Percentiles rank a stretch among this genome's conserved stretches.
Conservation (phyloP, 495 filamentous ascomycete species). For the Sordaria brevicollis region DNA sequence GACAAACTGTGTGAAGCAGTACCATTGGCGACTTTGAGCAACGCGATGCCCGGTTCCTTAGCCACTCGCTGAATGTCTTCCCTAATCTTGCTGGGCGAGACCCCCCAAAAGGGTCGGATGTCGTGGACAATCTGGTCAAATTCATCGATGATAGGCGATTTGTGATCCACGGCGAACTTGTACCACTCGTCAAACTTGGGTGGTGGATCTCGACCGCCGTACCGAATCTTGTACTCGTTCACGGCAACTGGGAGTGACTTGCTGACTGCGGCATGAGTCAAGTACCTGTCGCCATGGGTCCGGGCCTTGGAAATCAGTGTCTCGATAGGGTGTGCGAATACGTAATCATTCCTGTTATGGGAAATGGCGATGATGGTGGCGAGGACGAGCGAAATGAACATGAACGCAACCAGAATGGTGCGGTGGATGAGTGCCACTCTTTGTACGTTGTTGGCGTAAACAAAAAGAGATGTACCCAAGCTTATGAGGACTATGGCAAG, state of each 20-base stretch:
- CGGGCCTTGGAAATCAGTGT: conserved; percentile 41
- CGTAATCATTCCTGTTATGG: conserved; percentile 3
- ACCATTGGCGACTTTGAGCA: conserved; percentile 40
- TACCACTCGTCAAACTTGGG: conserved; percentile 65
- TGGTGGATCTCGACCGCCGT: conserved; percentile 48
- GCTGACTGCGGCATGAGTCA: conserved; percentile 34
- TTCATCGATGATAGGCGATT: conserved; percentile 61
- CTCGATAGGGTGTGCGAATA: conserved; percentile 37
- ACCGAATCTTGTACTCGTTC: conserved; percentile 46
- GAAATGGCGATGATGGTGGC: conserved; percentile 21
- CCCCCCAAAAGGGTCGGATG: conserved; percentile 62
- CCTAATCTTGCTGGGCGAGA: conserved; percentile 52
- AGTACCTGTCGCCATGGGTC: conserved; percentile 34
- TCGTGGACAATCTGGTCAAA: conserved; percentile 65
- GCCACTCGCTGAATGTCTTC: conserved; percentile 23
- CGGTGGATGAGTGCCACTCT: conserved; percentile 31
- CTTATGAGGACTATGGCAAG: conserved; percentile 20
- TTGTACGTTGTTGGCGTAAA: conserved; percentile 29
- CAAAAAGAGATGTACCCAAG: conserved; percentile 28
- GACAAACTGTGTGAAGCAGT: conserved; percentile 34
- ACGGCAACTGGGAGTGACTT: conserved; percentile 44
- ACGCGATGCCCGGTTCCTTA: conserved; percentile 25
- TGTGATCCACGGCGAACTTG: conserved; percentile 51
- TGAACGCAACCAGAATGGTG: conserved; percentile 22
- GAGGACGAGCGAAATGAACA: conserved; percentile 18